A percentile compares a stretch with the other conserved stretches of the same genome.
These are phyloP conservation scores for Blastomyces gilchristii DNA, from an alignment of 2,329 filamentous ascomycete genomes.

Conservation along the genomic window DNA sequence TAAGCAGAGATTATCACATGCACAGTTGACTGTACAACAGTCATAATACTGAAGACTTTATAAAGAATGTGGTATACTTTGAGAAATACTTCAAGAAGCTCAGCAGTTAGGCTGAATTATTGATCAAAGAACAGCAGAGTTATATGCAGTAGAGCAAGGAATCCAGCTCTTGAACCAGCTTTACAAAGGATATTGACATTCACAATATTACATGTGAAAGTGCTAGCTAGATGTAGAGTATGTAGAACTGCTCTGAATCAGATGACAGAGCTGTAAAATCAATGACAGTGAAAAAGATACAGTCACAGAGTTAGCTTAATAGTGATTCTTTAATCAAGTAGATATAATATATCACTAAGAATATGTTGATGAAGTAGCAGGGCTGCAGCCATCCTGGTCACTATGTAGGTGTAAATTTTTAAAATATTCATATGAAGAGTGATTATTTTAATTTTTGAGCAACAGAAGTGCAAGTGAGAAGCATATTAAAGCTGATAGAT, in stretches of 20 bases:
- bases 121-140: not conserved
- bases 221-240: not conserved
- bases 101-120: not conserved
- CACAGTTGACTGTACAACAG: too few species aligned
- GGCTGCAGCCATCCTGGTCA: not conserved
- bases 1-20: too few species aligned
- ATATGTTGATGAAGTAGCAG: not conserved
- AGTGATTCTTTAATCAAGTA: not conserved
- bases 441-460: not conserved
- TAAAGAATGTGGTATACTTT: too few species aligned
- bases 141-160: not conserved
- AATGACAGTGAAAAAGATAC: not conserved
- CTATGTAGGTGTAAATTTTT: not conserved
- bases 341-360: not conserved
- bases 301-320: not conserved
- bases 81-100: not conserved
- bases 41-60: too few species aligned
- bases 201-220: not conserved
- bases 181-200: not conserved
- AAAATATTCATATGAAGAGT: not conserved
- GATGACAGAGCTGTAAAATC: not conserved
- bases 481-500: not conserved
- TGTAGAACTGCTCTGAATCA: not conserved
- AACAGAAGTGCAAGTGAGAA: not conserved
- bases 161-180: not conserved